These are phyloP conservation scores for Pterulicium gracile DNA, from an alignment of 1,284 basidiomycete genomes.

Conservation along the genomic window DNA sequence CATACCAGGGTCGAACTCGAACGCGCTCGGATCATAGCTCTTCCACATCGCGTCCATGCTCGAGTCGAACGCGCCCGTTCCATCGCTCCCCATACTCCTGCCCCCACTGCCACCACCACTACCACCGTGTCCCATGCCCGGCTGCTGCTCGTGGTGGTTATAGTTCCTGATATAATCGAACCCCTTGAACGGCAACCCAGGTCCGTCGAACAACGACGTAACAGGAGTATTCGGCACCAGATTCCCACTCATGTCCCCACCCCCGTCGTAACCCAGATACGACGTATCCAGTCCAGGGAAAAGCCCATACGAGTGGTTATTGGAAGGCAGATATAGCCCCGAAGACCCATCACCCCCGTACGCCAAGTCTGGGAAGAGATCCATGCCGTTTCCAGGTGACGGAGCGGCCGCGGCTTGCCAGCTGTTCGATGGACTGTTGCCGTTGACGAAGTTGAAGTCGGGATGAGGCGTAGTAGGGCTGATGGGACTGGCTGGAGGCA, in stretches of 20 bases:
- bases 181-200: constrained; percentile 69
- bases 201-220: constrained; percentile 47
- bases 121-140: neutral
- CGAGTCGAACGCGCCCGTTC: neutral
- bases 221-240: constrained; percentile 43
- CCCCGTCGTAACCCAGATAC: neutral
- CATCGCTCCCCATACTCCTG: neutral
- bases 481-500: neutral
- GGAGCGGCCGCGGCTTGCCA: neutral
- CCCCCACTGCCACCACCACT: neutral
- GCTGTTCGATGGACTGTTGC: neutral
- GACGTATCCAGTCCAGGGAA: constrained; percentile 13
- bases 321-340: neutral
- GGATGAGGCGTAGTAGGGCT: neutral
- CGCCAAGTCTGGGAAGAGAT: constrained; percentile 12
- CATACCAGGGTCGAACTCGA: constrained; percentile 63
- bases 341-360: neutral
- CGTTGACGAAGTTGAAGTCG: neutral
- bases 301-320: neutral
- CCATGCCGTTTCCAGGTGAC: constrained; percentile 6
- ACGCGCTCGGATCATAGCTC: constrained; percentile 59
- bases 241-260: neutral
- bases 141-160: constrained; percentile 15
- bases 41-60: constrained; percentile 54
- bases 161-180: constrained; percentile 73